phyloP scores from a whole-genome alignment of 1,284 basidiomycete species.

The Austroboletus novae-zelandiae region DNA sequence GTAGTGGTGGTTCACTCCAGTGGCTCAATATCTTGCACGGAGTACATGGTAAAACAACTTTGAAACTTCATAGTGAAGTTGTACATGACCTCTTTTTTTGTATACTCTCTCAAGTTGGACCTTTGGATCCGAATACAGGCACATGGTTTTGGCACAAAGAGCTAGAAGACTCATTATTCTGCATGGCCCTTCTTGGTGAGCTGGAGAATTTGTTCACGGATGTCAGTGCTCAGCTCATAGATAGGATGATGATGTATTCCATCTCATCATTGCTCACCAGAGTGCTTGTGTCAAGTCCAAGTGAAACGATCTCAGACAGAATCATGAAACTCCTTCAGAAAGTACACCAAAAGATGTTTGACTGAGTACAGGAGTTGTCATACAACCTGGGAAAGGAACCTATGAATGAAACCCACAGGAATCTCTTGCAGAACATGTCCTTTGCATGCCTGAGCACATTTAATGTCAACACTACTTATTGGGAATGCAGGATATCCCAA shows the following conservation, averaged over 20 bases:
- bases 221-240: conserved; percentile 38
- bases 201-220: conserved; percentile 26
- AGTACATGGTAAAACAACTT: conserved; percentile 28
- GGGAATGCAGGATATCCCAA: too few species aligned
- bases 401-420: not conserved
- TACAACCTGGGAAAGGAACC: not conserved
- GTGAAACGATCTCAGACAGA: conserved; percentile 1
- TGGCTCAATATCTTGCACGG: conserved; percentile 48
- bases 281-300: conserved; percentile 30
- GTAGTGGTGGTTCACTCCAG: conserved; percentile 41
- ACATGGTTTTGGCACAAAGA: conserved; percentile 33
- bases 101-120: conserved; percentile 42
- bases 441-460: conserved; percentile 31
- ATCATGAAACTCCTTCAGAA: conserved; percentile 26
- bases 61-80: conserved; percentile 37
- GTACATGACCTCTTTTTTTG: conserved; percentile 40
- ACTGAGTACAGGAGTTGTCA: conserved; percentile 34
- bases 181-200: conserved; percentile 31
- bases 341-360: conserved; percentile 31
- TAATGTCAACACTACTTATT: not conserved
- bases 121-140: conserved; percentile 9
- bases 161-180: conserved; percentile 29
- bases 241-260: conserved; percentile 33
- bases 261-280: conserved; percentile 34
- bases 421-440: conserved; percentile 13